Conservation (phyloP, 2,329 filamentous ascomycete genomes). For the Bertia moriformis region DNA sequence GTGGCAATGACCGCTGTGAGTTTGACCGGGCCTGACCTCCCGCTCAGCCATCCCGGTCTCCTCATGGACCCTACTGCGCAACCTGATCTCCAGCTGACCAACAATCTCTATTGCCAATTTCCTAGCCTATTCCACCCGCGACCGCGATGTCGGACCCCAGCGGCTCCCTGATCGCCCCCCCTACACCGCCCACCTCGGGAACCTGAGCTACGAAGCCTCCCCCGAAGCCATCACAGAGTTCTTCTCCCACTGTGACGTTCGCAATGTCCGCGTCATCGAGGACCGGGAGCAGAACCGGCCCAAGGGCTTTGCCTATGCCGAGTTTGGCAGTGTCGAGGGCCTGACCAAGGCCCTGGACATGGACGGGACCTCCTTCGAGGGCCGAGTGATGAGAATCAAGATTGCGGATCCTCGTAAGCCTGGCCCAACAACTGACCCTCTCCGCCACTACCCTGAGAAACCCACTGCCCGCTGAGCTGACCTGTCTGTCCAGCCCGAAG, state of each 20-base stretch:
- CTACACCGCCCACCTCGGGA: slow-evolving; percentile 89
- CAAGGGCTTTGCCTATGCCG: slow-evolving; percentile 96
- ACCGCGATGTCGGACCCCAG: slow-evolving; percentile 47
- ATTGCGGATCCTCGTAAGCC: slow-evolving; percentile 89
- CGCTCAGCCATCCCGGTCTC: background rate
- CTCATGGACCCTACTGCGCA: no score
- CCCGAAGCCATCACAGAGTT: slow-evolving; percentile 71
- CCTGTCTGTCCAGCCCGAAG: slow-evolving; percentile 57
- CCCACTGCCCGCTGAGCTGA: slow-evolving; percentile 22
- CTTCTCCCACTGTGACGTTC: slow-evolving; percentile 71
- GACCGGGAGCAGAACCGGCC: slow-evolving; percentile 86
- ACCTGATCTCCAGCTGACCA: no score
- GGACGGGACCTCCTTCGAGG: slow-evolving; percentile 71
- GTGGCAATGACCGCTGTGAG: slow-evolving; percentile 30
- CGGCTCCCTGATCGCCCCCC: slow-evolving; percentile 76
- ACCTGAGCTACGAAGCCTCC: slow-evolving; percentile 88
- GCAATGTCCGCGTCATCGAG: slow-evolving; percentile 88
- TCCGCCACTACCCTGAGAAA: slow-evolving; percentile 1
- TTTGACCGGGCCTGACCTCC: slow-evolving; percentile 8
- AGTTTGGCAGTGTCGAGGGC: slow-evolving; percentile 77
- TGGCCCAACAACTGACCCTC: slow-evolving; percentile 1
- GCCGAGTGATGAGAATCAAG: slow-evolving; percentile 80
- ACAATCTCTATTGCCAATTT: no score
- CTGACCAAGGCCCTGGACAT: slow-evolving; percentile 79
- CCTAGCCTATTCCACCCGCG: slow-evolving; percentile 48